Evolutionary conservation across 768 basidiomycete genomes (phyloP).

Genomic region (Clathrus columnatus): DNA sequence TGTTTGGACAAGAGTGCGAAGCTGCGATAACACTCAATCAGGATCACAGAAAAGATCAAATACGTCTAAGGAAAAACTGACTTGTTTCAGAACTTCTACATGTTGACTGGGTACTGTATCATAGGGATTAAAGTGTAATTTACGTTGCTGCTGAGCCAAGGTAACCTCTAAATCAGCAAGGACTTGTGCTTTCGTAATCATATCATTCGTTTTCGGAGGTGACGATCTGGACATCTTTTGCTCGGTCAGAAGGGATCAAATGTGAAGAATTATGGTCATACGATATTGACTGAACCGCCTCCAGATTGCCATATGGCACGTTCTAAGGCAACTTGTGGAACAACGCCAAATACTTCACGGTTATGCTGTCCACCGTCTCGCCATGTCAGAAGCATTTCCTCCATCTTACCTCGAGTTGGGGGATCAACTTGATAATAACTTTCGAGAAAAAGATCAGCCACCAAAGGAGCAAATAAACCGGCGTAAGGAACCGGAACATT

Average conservation of each 20-base stretch:
- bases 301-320: constrained; percentile 64
- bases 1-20: constrained; percentile 61
- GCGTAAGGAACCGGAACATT: constrained; percentile 93
- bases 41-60: neutral
- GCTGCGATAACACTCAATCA: constrained; percentile 28
- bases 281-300: neutral
- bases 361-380: constrained; percentile 73
- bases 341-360: constrained; percentile 76
- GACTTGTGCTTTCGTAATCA: constrained; percentile 68
- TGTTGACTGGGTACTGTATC: constrained; percentile 64
- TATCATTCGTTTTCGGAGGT: constrained; percentile 22
- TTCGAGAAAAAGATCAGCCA: constrained; percentile 77
- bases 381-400: constrained; percentile 97
- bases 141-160: constrained; percentile 71
- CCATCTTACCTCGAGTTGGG: constrained; percentile 85
- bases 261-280: constrained; percentile 23
- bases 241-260: neutral
- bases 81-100: constrained; percentile 73
- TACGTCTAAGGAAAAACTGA: constrained; percentile 26
- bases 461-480: constrained; percentile 70
- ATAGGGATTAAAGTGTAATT: constrained; percentile 61
- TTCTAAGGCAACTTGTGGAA: constrained; percentile 78
- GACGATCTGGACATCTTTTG: constrained; percentile 26
- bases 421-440: constrained; percentile 84
- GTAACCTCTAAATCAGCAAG: constrained; percentile 77